phyloP scores from a whole-genome alignment of 2,329 filamentous ascomycete genomes.

The Stenocarpella maydis region DNA sequence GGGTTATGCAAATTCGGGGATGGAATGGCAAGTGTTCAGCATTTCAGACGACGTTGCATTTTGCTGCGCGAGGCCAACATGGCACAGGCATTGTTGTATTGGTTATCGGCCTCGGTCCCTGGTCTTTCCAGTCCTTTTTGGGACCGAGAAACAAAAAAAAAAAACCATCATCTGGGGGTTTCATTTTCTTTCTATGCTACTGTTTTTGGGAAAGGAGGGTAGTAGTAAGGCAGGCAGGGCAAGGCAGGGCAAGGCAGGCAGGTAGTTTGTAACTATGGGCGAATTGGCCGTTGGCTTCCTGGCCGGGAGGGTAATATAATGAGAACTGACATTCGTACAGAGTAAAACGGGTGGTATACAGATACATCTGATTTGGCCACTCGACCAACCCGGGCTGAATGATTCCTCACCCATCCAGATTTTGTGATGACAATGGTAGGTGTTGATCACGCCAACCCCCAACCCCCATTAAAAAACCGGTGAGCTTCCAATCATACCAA shows the following conservation, averaged over 20 bases:
- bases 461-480: neutral
- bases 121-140: neutral
- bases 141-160: neutral
- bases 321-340: too few relatives aligned
- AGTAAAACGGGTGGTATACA: too few relatives aligned
- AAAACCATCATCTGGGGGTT: neutral
- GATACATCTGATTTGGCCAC: conserved; percentile 4
- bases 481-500: neutral
- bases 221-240: neutral
- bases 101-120: neutral
- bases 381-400: neutral
- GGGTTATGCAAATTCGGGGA: neutral
- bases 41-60: conserved; percentile 24
- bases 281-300: conserved; percentile 8
- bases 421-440: too few relatives aligned
- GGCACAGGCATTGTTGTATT: neutral
- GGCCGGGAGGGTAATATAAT: conserved; percentile 8
- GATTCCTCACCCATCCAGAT: neutral
- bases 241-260: neutral
- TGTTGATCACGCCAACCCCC: neutral
- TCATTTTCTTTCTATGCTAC: neutral
- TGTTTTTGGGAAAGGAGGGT: conserved; percentile 11
- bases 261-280: conserved; percentile 23
- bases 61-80: neutral
- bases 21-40: conserved; percentile 1